Conservation (phyloP, 2,329 filamentous ascomycete species). For the Scopulariopsis brevicaulis region DNA sequence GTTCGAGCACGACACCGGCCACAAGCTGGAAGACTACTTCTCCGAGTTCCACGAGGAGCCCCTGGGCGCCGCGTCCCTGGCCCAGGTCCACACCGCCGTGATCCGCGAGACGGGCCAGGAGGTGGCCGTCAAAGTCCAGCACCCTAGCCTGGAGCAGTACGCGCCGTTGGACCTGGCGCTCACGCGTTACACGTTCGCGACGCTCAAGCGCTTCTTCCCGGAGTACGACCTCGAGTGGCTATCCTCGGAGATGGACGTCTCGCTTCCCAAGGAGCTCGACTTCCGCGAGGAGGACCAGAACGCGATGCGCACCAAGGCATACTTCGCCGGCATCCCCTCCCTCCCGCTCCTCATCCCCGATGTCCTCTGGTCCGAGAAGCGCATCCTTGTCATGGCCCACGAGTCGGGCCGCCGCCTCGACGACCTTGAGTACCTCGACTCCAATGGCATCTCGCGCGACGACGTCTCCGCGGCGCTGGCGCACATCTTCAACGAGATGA, state of each 20-base stretch:
- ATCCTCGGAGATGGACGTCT: conserved; percentile 83
- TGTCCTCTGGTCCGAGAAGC: conserved; percentile 78
- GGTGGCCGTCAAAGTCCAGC: conserved; percentile 95
- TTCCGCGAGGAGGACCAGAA: conserved; percentile 81
- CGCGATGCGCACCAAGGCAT: conserved; percentile 64
- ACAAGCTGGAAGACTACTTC: conserved; percentile 71
- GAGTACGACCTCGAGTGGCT: conserved; percentile 98
- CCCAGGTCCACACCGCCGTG: conserved; percentile 84
- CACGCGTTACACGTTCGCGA: conserved; percentile 81
- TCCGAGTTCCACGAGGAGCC: conserved; percentile 70
- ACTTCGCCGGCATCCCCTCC: conserved; percentile 65
- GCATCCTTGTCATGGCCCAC: conserved; percentile 92
- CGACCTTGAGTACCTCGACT: conserved; percentile 77
- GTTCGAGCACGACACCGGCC: conserved; percentile 75
- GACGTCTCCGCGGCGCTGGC: conserved; percentile 88
- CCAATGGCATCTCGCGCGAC: conserved; percentile 80
- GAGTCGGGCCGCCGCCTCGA: conserved; percentile 79
- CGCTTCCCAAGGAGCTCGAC: conserved; percentile 82
- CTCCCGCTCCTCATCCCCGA: conserved; percentile 81
- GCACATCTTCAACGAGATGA: conserved; percentile 98
- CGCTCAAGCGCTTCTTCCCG: conserved; percentile 85
- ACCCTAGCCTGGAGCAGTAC: conserved; percentile 83
- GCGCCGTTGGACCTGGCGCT: conserved; percentile 76
- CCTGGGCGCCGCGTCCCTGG: conserved; percentile 86
- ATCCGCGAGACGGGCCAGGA: conserved; percentile 71